Conservation (phyloP, 768 basidiomycete species). For the Termitomyces titanicus region DNA sequence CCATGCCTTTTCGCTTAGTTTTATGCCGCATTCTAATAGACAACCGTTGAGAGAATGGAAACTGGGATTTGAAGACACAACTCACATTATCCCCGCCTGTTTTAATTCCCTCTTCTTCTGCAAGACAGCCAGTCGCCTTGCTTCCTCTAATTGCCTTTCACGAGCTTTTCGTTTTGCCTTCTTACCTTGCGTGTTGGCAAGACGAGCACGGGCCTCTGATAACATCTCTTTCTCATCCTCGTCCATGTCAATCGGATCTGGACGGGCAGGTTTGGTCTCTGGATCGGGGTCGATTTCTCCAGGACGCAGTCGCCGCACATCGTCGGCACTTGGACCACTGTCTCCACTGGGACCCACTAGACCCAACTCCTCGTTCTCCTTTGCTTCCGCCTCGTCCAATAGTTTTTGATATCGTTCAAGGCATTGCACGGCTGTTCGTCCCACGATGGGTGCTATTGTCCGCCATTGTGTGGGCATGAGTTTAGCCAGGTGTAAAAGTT, state of each 20-base stretch:
- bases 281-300: constrained; percentile 99
- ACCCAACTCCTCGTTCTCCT: constrained; percentile 94
- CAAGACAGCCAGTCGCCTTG: constrained; percentile 86
- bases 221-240: constrained; percentile 99
- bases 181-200: constrained; percentile 99
- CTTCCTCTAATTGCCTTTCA: constrained; percentile 96
- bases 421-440: constrained; percentile 96
- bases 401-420: constrained; percentile 97
- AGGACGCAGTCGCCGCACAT: constrained; percentile 82
- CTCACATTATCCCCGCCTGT: constrained; percentile 94
- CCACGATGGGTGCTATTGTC: constrained; percentile 97
- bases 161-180: constrained; percentile 99
- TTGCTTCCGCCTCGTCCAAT: constrained; percentile 93
- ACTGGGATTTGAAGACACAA: constrained; percentile 14
- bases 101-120: constrained; percentile 98
- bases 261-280: constrained; percentile 95
- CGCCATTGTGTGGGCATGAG: constrained; percentile 99
- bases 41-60: not conserved
- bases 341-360: constrained; percentile 82
- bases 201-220: constrained; percentile 94
- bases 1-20: constrained; percentile 97
- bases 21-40: constrained; percentile 79
- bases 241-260: constrained; percentile 99
- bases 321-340: constrained; percentile 85
- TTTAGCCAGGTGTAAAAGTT: constrained; percentile 94